Conservation (phyloP, 768 basidiomycete genomes). For the Phylloporus scabripes region DNA sequence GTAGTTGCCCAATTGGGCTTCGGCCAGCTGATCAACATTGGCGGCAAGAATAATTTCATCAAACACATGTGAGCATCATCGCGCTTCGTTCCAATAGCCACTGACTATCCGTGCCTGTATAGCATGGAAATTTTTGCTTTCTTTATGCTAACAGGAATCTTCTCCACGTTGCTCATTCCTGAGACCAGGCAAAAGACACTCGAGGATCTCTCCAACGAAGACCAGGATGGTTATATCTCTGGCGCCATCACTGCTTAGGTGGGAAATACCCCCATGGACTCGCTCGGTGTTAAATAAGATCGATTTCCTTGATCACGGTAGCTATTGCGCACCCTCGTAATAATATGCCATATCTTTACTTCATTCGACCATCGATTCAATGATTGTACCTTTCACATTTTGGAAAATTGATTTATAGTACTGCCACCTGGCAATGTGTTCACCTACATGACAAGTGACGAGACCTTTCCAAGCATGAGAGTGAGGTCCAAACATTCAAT, state of each 20-base stretch:
- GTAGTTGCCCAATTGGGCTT: constrained; percentile 79
- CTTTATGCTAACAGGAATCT: constrained; percentile 82
- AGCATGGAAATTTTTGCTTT: constrained; percentile 77
- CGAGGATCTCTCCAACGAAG: constrained; percentile 71
- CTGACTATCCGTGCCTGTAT: constrained; percentile 2
- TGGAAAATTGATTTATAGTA: background rate
- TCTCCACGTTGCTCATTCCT: constrained; percentile 73
- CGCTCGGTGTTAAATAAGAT: background rate
- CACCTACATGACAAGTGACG: background rate
- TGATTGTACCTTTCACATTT: background rate
- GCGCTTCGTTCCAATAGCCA: background rate
- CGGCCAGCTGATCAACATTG: constrained; percentile 59
- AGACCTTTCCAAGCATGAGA: background rate
- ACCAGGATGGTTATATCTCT: constrained; percentile 54
- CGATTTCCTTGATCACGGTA: background rate
- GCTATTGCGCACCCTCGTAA: background rate
- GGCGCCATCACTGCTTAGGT: constrained; percentile 14
- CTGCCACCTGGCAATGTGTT: background rate
- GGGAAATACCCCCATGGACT: background rate
- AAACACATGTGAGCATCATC: constrained; percentile 56
- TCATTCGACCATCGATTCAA: background rate
- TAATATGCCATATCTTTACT: constrained; percentile 5
- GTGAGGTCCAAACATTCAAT: background rate
- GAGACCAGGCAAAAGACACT: constrained; percentile 67
- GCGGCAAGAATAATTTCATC: constrained; percentile 56